Evolutionary conservation across 345 rosid genomes (phyloP), one percentile per base, ranked within the genome.

Genomic region (Eucalyptus curtisii): DNA sequence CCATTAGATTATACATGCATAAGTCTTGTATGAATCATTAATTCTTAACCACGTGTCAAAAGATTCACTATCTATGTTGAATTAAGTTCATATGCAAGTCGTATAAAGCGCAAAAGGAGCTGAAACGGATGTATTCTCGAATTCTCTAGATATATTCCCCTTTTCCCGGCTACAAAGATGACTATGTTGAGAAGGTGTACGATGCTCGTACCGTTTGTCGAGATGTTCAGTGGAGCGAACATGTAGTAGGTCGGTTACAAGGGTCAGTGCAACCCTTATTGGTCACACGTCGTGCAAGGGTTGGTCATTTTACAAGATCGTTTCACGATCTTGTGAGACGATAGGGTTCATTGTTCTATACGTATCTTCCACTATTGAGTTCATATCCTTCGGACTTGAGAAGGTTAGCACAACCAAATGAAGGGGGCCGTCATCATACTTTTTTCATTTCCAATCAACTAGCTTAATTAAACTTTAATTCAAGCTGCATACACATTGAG

Each of bases 91-190:
- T 31, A 61, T 13, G 14, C 71, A 61, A 61, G 16, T 61, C n/a
- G 4, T 13, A 61, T 3, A 13, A 14, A 61, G 7, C 33, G 9
- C 71, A 30, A 61, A 61, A 61, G 68, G n/a, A 61, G 71, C 7
- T 30, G 3, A 17, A 48, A 31, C 16, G 2, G n/a, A 2, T 7
- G 27, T 37, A 2, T 8, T 31, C 50, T 45, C 5, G 5, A 47
- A 47, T 47, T 47, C 49, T 47, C 12, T 47, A 47, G 49, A 3
- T 47, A 47, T 47, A 47, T 47, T 15, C 96, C 95, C 11, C 14
- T 92, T 10, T 71, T 90, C 30, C 91, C 93, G 31, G 91, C 93
- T 4, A 93, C 94, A 4, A 95, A 92, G 88, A 93, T 93, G 95
- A 49, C 92, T 6, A 89, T 7, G 89, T 5, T 91, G 8, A 90